Base-by-base conservation (phyloP, 108 stramenopile species). In the Halocafeteria seosinensis region DNA sequence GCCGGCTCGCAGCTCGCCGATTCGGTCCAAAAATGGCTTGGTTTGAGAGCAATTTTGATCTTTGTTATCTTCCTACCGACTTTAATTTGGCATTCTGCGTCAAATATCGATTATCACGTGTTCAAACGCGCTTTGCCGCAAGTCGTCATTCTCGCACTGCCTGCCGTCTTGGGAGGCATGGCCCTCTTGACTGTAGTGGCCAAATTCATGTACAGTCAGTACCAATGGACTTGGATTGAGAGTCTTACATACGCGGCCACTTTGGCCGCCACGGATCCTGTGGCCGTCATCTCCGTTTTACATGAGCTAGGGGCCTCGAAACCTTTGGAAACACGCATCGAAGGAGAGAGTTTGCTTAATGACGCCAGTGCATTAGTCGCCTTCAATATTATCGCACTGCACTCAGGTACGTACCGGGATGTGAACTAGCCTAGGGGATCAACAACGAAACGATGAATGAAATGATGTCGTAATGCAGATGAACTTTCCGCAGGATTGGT, bases 291-390 rank as follows among this genome's bases (percentile, higher is more conserved):
- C 2, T 85, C 84, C 0, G 68, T 87, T 2, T 62, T 86, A 30
- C 76, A 85, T 17, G 61, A 62, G 27, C 63, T 71, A 13, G 76
- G 72, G 4, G 72, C 72, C 0, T 69, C 72, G 1, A 62, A 71
- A 42, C 71, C 64, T 13, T 65, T 82, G 24, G 57, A 58, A 25
- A 71, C 71, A 30, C 42, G 78, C 32, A 78, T 82, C 27, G 75
- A 78, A 61, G 81, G 79, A 23, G 81, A 83, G 70, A 50, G 55
- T 1, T 60, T 83, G 53, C 42, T 83, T 28, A 92, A 94, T 64
- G 93, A 94, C 64, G 93, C 88, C 32, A 62, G 80, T 6, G 90
- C 89, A 1, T 83, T 92, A 57, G 90, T 95, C 25, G 81, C 92
- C 42, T 95, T 85, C 71, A 68, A 73, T 37, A 80, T 92, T 37